phyloP scores from a whole-genome alignment of 2,329 filamentous ascomycete species.

The Metarhizium rileyi region DNA sequence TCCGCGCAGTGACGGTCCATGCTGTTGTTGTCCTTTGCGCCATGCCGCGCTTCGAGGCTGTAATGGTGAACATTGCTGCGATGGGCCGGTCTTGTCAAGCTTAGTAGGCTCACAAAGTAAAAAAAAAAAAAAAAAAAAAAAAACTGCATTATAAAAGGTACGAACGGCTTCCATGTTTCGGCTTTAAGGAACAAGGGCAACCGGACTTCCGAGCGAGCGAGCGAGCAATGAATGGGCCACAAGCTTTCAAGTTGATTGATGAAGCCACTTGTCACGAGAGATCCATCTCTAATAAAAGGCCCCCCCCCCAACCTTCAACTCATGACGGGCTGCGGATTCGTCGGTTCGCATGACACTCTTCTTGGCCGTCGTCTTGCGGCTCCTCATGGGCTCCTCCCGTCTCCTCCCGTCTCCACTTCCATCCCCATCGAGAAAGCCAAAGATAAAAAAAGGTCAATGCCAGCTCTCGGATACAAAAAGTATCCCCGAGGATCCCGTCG shows the following conservation, averaged over 20 bases:
- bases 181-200: not conserved
- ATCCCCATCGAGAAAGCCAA: too few species aligned
- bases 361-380: not conserved
- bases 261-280: not conserved
- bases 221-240: not conserved
- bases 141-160: too few species aligned
- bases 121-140: not conserved
- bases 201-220: not conserved
- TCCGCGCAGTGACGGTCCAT: conserved; percentile 1
- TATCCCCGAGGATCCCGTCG: not conserved
- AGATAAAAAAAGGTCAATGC: not conserved
- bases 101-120: not conserved
- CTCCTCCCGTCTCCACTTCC: not conserved
- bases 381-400: not conserved
- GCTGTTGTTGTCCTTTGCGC: not conserved
- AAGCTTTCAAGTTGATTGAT: not conserved
- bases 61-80: not conserved
- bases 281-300: not conserved
- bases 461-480: not conserved
- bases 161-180: not conserved
- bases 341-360: not conserved
- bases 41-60: not conserved
- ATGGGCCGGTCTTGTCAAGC: too few species aligned
- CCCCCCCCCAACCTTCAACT: not conserved
- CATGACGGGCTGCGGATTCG: not conserved